Percentiles rank a stretch among this genome's conserved stretches.
Evolutionary conservation across 352 stramenopile genomes (phyloP).

Genomic region (Phytophthora pseudosyringae): DNA sequence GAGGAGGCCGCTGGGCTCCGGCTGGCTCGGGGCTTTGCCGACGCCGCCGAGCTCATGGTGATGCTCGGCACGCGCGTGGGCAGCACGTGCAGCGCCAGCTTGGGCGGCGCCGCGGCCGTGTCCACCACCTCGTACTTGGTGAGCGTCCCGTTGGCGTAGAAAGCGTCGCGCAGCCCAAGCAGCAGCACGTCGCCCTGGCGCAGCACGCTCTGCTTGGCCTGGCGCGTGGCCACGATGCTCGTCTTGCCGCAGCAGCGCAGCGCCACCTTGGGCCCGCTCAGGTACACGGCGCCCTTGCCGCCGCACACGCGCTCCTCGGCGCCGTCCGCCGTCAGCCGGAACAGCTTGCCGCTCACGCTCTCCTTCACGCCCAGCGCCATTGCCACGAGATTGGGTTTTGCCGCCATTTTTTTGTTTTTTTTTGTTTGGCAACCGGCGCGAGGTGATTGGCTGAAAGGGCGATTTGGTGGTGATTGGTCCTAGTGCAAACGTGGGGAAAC

Average conservation of each 20-base stretch:
- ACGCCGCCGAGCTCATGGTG: constrained; percentile 38
- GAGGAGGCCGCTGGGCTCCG: neutral
- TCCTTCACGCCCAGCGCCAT: constrained; percentile 73
- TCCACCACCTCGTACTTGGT: constrained; percentile 88
- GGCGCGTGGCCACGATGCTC: constrained; percentile 73
- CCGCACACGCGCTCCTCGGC: constrained; percentile 68
- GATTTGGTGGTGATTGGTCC: neutral
- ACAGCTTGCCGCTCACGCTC: constrained; percentile 71
- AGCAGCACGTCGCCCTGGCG: constrained; percentile 78
- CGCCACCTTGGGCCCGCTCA: constrained; percentile 68
- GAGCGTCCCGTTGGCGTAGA: constrained; percentile 85
- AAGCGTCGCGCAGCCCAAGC: constrained; percentile 66
- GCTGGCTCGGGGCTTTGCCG: neutral
- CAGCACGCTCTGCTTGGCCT: constrained; percentile 78
- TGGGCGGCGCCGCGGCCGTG: constrained; percentile 31
- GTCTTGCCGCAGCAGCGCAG: constrained; percentile 82
- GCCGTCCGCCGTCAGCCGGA: constrained; percentile 51
- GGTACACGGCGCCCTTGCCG: constrained; percentile 71
- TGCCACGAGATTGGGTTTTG: constrained; percentile 5
- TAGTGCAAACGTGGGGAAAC: no score
- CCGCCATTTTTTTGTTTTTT: constrained; percentile 18
- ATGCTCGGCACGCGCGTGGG: constrained; percentile 40
- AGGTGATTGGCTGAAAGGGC: neutral
- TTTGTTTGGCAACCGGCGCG: neutral
- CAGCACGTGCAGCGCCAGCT: constrained; percentile 38